These are phyloP conservation scores for Lyophyllum semitale DNA, from an alignment of 768 basidiomycete genomes.

Conservation along the genomic window DNA sequence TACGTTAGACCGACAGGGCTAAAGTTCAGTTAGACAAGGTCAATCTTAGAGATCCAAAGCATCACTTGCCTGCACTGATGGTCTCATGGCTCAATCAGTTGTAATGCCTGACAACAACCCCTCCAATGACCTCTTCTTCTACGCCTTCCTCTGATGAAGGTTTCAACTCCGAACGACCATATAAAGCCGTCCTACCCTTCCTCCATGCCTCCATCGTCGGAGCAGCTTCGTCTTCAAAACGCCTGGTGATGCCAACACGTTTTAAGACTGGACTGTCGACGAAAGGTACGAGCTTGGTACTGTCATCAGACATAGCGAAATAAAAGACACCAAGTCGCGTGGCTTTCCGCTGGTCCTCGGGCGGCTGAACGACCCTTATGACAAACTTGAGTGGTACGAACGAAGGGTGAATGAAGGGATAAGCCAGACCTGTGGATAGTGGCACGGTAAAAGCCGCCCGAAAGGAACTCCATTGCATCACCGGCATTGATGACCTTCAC, in stretches of 20 bases:
- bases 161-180: slow-evolving; percentile 50
- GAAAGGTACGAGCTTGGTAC: slow-evolving; percentile 30
- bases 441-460: slow-evolving; percentile 45
- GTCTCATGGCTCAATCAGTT: slow-evolving; percentile 1
- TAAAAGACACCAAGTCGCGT: slow-evolving; percentile 55
- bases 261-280: slow-evolving; percentile 51
- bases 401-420: neutral
- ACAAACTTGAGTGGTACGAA: slow-evolving; percentile 7
- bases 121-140: slow-evolving; percentile 57
- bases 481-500: slow-evolving; percentile 37
- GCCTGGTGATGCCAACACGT: slow-evolving; percentile 38
- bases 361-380: slow-evolving; percentile 43
- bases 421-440: slow-evolving; percentile 38
- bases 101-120: slow-evolving; percentile 56
- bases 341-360: slow-evolving; percentile 39
- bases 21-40: neutral
- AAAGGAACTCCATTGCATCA: slow-evolving; percentile 48
- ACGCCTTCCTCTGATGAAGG: slow-evolving; percentile 39
- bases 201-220: slow-evolving; percentile 59
- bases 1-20: neutral
- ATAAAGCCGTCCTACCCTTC: slow-evolving; percentile 49
- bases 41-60: neutral
- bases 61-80: neutral
- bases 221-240: slow-evolving; percentile 40
- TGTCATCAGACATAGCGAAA: slow-evolving; percentile 54